A percentile compares a stretch with the other conserved stretches of the same genome.
Conservation (phyloP, 768 basidiomycete species). For the Lentinula boryana region DNA sequence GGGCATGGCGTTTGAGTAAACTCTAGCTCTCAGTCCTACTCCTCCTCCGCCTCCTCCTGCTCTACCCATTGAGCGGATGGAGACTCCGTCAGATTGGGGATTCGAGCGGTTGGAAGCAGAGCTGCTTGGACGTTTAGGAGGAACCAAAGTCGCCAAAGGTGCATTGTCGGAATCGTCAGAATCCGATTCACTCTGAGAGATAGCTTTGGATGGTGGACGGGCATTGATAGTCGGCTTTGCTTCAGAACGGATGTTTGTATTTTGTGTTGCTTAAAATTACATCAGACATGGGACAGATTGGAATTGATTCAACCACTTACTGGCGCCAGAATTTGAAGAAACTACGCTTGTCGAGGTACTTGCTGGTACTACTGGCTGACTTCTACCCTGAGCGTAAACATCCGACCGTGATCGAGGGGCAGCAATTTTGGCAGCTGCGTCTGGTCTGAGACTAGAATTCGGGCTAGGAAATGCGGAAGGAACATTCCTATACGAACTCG, state of each 20-base stretch:
- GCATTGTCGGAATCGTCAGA: slow-evolving; percentile 43
- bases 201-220: slow-evolving; percentile 3
- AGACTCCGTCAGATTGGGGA: slow-evolving; percentile 16
- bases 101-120: slow-evolving; percentile 19
- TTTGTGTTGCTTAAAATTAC: not conserved
- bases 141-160: slow-evolving; percentile 57
- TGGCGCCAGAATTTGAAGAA: slow-evolving; percentile 42
- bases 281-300: not conserved
- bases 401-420: slow-evolving; percentile 28
- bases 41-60: slow-evolving; percentile 1
- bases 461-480: not conserved
- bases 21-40: slow-evolving; percentile 1
- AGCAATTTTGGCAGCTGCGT: not conserved
- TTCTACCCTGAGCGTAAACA: slow-evolving; percentile 22
- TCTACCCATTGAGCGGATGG: slow-evolving; percentile 14
- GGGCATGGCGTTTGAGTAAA: slow-evolving; percentile 1
- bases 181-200: slow-evolving; percentile 16
- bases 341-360: slow-evolving; percentile 57
- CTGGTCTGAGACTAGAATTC: not conserved
- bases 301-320: slow-evolving; percentile 28
- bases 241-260: not conserved
- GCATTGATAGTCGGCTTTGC: not conserved
- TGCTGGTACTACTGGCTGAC: slow-evolving; percentile 32
- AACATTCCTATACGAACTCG: not conserved
- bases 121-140: slow-evolving; percentile 64